Base-by-base conservation (phyloP, 2,329 filamentous ascomycete species). In the Escovopsis weberi region DNA sequence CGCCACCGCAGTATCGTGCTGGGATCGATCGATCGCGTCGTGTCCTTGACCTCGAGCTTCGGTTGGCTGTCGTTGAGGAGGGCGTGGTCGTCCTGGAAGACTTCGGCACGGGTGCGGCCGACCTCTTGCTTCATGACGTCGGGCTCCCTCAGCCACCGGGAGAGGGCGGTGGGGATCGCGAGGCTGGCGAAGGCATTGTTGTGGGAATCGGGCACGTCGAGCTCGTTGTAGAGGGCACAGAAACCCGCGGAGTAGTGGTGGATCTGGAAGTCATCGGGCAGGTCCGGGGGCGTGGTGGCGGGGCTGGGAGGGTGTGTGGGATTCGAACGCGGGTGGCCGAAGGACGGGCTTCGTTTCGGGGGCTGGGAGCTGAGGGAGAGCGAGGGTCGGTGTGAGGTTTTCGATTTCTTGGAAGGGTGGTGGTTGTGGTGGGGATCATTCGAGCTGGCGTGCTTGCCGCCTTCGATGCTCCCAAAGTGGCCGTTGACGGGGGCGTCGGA, bases 161-260 rank as follows among this genome's bases (percentile, higher is more conserved):
- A 80, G 45, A 94, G 72, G 12, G 79, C 74, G 45, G 82, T 82
- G 4, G 84, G 80, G 33, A 94, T 79, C 33, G 70, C 71, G 10
- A 95, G 72, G 51, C 77, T 85, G 37, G 78, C 80, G 56, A 86
- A 88, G 0, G 82, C 77, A 56, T 94, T 95, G 47, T 78, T 82
- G 43, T 80, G 70, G 8, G 77, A 69, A 59, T 66, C 75, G 49
- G 67, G 69, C 7, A 74, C 70, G 43, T 71, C 69, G 58, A 59
- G 72, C 43, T 80, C 72, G 45, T 80, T 79, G 61, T 85, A 87
- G 8, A 87, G 69, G 26, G 80, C 75, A 50, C 85, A 68, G 54
- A 94, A 94, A 39, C 82, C 80, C 40, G 72, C 67, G 0, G 85
- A 86, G 57, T 84, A 89, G 43, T 78, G 72, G 53, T 84, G 79